phyloP scores from a whole-genome alignment of 306 rosid species.

The Hippophae gyantsensis region DNA sequence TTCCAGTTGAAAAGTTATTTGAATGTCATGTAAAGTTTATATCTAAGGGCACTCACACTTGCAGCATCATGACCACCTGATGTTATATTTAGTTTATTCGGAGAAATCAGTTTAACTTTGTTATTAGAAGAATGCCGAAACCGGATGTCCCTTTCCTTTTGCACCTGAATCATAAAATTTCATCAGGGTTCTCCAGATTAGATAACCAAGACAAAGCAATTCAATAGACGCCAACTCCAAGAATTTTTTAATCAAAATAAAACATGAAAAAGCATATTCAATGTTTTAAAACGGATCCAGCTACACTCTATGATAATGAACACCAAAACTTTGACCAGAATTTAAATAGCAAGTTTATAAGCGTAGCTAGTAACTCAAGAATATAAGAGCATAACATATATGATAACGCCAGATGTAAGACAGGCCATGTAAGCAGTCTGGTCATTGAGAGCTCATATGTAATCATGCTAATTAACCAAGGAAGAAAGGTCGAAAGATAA shows the following conservation, averaged over 20 bases:
- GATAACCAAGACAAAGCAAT: not conserved
- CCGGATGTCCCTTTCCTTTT: conserved; percentile 3
- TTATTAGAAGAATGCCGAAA: conserved; percentile 3
- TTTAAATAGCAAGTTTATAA: too few species aligned
- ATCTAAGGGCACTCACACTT: conserved; percentile 6
- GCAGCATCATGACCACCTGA: not conserved
- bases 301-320: too few species aligned
- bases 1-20: not conserved
- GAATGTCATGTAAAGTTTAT: not conserved
- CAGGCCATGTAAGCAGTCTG: too few species aligned
- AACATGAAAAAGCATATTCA: not conserved
- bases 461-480: too few species aligned
- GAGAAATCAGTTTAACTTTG: not conserved
- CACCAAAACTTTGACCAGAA: too few species aligned
- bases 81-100: not conserved
- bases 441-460: too few species aligned
- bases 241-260: not conserved
- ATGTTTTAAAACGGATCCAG: too few species aligned
- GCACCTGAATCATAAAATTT: not conserved
- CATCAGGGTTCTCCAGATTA: not conserved
- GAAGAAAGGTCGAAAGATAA: too few species aligned
- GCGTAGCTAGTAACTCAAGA: too few species aligned
- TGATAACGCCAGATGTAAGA: too few species aligned
- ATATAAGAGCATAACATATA: too few species aligned
- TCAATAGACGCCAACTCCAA: not conserved